These are phyloP conservation scores for Pestalotiopsis sp. DNA, from an alignment of 2,329 filamentous ascomycete genomes.

Conservation along the genomic window DNA sequence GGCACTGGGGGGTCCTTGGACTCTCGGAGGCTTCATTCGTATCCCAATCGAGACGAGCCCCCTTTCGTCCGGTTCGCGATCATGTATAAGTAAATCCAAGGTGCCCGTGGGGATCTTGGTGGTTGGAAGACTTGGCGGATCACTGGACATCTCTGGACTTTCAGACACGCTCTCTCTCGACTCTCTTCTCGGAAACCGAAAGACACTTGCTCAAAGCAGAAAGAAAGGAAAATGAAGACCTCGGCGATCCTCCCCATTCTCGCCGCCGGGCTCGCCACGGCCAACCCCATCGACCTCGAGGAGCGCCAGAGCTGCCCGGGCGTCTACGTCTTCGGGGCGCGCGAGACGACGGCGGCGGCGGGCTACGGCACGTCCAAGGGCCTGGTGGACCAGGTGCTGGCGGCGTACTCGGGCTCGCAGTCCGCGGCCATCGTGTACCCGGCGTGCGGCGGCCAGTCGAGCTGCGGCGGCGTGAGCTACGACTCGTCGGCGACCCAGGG, in stretches of 20 bases:
- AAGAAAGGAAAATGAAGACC: constrained; percentile 18
- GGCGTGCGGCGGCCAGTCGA: constrained; percentile 60
- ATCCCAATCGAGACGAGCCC: constrained; percentile 1
- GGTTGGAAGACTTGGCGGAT: not conserved
- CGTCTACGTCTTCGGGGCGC: constrained; percentile 54
- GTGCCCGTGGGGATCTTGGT: not conserved
- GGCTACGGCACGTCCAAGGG: constrained; percentile 47
- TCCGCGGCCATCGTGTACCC: constrained; percentile 54
- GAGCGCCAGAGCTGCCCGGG: constrained; percentile 42
- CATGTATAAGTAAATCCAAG: constrained; percentile 1
- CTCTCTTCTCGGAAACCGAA: no score
- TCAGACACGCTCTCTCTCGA: not conserved
- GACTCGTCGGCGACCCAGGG: constrained; percentile 58
- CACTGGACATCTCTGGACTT: not conserved
- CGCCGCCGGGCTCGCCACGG: constrained; percentile 17
- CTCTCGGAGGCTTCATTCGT: not conserved
- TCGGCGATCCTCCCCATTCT: constrained; percentile 17
- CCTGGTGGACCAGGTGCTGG: constrained; percentile 48
- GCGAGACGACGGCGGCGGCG: constrained; percentile 48
- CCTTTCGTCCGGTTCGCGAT: constrained; percentile 1
- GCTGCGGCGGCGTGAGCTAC: constrained; percentile 59
- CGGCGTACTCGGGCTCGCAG: constrained; percentile 47
- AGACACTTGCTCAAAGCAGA: no score
- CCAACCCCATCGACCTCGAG: constrained; percentile 23
- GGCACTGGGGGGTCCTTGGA: not conserved